phyloP scores from a whole-genome alignment of 2,329 filamentous ascomycete genomes.

The Penicillium janthinellum region DNA sequence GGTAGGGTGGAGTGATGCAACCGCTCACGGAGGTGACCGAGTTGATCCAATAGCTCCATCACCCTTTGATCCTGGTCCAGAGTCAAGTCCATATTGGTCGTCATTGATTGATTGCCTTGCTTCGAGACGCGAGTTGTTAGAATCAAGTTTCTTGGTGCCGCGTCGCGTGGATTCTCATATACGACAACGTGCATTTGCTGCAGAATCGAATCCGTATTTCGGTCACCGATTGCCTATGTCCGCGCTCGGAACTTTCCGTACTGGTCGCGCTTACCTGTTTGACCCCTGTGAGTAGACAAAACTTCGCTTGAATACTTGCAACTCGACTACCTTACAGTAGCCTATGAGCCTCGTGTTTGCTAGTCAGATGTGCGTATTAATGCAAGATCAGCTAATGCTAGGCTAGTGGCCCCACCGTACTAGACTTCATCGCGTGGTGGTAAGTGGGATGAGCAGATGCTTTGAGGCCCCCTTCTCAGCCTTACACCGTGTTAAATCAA shows the following conservation, averaged over 20 bases:
- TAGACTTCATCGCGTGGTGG: too few relatives aligned
- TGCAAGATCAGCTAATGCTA: too few relatives aligned
- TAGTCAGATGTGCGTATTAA: too few relatives aligned
- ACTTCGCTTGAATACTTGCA: too few relatives aligned
- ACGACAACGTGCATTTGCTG: not conserved
- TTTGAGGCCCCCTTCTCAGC: too few relatives aligned
- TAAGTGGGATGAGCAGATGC: too few relatives aligned
- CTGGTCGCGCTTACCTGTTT: too few relatives aligned
- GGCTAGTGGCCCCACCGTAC: too few relatives aligned
- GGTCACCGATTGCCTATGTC: not conserved
- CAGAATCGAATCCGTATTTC: not conserved
- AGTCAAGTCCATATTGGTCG: not conserved
- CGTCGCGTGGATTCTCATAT: not conserved
- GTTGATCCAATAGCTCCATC: not conserved
- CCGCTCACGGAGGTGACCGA: not conserved
- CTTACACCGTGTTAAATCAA: too few relatives aligned
- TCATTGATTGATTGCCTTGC: not conserved
- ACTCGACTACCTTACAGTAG: too few relatives aligned
- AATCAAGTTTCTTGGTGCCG: not conserved
- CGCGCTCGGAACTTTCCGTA: not conserved
- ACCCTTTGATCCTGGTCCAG: not conserved
- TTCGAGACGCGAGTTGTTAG: not conserved
- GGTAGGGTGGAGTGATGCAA: not conserved
- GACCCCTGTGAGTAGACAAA: too few relatives aligned
- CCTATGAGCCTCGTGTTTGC: too few relatives aligned